Evolutionary conservation across 2,329 filamentous ascomycete species (phyloP).

Genomic region (Talaromyces sp.): DNA sequence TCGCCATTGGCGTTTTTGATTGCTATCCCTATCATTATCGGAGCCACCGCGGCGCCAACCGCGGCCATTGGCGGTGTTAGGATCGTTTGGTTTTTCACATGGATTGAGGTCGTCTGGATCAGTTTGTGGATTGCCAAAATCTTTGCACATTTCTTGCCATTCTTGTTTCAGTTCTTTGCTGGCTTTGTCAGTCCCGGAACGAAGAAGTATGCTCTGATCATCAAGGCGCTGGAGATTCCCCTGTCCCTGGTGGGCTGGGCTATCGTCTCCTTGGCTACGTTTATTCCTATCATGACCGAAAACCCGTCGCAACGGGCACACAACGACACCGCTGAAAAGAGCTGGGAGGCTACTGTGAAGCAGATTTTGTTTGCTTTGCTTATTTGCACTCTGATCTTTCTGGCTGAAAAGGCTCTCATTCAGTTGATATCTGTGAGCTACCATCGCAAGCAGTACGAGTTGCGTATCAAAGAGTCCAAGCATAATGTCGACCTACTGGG

Average conservation of each 20-base stretch:
- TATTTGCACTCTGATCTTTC: constrained; percentile 54
- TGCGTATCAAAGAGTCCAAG: constrained; percentile 83
- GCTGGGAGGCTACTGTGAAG: constrained; percentile 55
- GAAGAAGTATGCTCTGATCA: constrained; percentile 59
- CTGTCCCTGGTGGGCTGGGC: constrained; percentile 60
- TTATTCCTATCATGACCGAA: constrained; percentile 50
- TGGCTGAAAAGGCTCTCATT: constrained; percentile 58
- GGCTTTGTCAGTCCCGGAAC: constrained; percentile 63
- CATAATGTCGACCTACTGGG: constrained; percentile 76
- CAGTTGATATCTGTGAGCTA: constrained; percentile 67
- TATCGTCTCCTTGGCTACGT: constrained; percentile 57
- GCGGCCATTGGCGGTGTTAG: constrained; percentile 54
- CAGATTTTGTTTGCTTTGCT: constrained; percentile 58
- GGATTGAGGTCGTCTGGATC: constrained; percentile 63
- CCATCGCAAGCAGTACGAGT: constrained; percentile 63
- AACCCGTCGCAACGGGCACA: constrained; percentile 36
- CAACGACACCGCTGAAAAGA: constrained; percentile 32
- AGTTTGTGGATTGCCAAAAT: constrained; percentile 62
- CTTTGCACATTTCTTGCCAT: constrained; percentile 56
- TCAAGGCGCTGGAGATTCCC: constrained; percentile 58
- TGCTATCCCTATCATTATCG: constrained; percentile 61
- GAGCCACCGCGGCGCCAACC: constrained; percentile 48
- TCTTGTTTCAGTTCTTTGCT: constrained; percentile 57
- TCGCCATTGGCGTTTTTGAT: constrained; percentile 55
- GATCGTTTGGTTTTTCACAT: constrained; percentile 60